A percentile compares a stretch with the other conserved stretches of the same genome.
Conservation (phyloP, 1,284 basidiomycete species). For the Cryptococcus sp. region DNA sequence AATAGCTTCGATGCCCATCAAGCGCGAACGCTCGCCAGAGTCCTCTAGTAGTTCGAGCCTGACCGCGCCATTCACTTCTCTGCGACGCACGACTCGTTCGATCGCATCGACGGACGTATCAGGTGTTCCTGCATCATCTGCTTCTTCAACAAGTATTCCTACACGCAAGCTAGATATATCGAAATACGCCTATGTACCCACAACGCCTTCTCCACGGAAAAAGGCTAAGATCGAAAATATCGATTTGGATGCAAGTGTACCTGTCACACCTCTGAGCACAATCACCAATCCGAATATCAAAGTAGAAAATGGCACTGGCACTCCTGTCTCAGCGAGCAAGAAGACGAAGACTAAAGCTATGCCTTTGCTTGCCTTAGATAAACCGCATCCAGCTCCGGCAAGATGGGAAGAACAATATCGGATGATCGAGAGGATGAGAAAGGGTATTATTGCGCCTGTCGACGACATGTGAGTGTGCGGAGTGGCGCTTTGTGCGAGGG, state of each 20-base stretch:
- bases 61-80: constrained; percentile 15
- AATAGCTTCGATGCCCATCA: neutral
- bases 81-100: constrained; percentile 28
- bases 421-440: constrained; percentile 75
- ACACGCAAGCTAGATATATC: constrained; percentile 18
- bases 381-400: constrained; percentile 71
- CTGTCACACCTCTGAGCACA: neutral
- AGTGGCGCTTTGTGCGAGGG: neutral
- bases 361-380: constrained; percentile 62
- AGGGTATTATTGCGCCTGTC: constrained; percentile 73
- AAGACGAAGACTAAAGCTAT: constrained; percentile 33
- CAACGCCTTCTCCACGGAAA: constrained; percentile 11
- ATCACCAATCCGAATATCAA: constrained; percentile 1
- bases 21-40: neutral
- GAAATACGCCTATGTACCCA: constrained; percentile 20
- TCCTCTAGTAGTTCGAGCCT: no score
- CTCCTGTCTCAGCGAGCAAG: constrained; percentile 9
- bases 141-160: neutral
- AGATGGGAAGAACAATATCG: constrained; percentile 75
- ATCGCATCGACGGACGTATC: constrained; percentile 4
- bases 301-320: constrained; percentile 2
- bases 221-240: neutral
- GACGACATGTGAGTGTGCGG: constrained; percentile 80
- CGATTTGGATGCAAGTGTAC: neutral
- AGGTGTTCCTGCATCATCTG: neutral